A percentile compares a stretch with the other conserved stretches of the same genome.
Evolutionary conservation across 148 eudicot species (phyloP).

Genomic region (Chenopodium suecicum): DNA sequence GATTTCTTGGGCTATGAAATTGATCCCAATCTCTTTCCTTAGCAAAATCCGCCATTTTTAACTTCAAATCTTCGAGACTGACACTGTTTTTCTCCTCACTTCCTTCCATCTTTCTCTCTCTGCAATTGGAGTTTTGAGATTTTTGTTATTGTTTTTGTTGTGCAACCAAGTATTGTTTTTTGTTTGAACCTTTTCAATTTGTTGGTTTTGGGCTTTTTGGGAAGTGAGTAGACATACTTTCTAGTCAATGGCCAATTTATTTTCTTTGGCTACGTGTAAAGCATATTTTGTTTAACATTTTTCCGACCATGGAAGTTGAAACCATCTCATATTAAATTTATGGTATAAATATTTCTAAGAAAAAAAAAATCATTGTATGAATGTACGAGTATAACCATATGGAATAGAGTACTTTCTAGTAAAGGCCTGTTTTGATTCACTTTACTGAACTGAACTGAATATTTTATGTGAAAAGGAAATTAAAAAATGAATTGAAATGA

Average conservation of each 20-base stretch:
- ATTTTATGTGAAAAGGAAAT: too few species aligned
- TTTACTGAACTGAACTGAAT: too few species aligned
- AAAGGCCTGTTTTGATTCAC: too few species aligned
- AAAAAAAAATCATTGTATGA: too few species aligned
- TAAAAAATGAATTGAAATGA: too few species aligned
- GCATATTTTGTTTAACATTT: neutral
- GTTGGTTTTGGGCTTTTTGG: neutral
- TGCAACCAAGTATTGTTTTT: neutral
- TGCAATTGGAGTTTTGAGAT: neutral
- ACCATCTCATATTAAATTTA: too few species aligned
- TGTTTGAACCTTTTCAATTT: neutral
- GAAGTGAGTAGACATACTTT: neutral
- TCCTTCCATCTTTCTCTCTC: conserved; percentile 24
- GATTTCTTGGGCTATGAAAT: conserved; percentile 56
- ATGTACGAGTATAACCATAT: too few species aligned
- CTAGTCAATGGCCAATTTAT: neutral
- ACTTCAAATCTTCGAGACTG: conserved; percentile 41
- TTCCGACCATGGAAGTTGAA: too few species aligned
- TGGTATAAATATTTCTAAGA: too few species aligned
- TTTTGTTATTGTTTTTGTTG: too few species aligned
- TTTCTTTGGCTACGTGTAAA: neutral
- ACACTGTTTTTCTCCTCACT: conserved; percentile 23
- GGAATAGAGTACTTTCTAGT: too few species aligned
- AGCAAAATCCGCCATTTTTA: conserved; percentile 51
- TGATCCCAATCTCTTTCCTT: conserved; percentile 61